Base-by-base conservation (phyloP, 2,329 filamentous ascomycete species). In the Chaetomiaceae sp. region DNA sequence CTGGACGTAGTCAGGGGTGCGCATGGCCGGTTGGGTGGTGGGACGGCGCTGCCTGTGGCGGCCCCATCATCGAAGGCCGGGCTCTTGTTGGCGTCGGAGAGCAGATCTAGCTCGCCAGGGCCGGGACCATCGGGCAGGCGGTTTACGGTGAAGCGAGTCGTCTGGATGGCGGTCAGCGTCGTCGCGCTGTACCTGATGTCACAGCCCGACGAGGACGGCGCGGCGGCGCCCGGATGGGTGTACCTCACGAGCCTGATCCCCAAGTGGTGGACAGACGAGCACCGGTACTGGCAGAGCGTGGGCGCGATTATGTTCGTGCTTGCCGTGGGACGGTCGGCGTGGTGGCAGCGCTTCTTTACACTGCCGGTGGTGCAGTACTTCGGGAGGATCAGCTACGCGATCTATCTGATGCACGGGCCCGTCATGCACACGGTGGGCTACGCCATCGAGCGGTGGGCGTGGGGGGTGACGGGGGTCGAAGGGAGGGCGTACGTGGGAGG, bases 401-500 rank as follows among this genome's bases (percentile, higher is more conserved):
- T 83, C 20, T 83, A 83, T 59, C 69, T 83, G 12, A 74, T 81
- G 66, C 79, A 83, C 58, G 76, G 77, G 1, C 74, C 75, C 3
- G 68, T 73, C 2, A 68, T 75, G 57, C 75, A 78, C 54, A 70
- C 70, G 2, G 55, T 74, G 15, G 76, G 76, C 10, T 79, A 78
- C 54, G 65, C 69, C 27, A 69, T 72, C 48, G 68, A 78, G 56
- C 67, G 66, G 27, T 68, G 69, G 62, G 72, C 67, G 1, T 78
- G 71, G 60, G 58, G 60, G 11, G 33, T 73, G 30, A 76, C 70
- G 0, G 76, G 75, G 6, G 63, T 63, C 4, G 71, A 76, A 43
- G 36, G 50, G 14, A 53, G 58, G 40, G 63, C 59, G 55, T 79
- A 74, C 58, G 68, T 67, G 42, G 54, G 58, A 1, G 75, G 74